phyloP scores from a whole-genome alignment of 192 early-diverging fungal species.

The Entomortierella lignicola region DNA sequence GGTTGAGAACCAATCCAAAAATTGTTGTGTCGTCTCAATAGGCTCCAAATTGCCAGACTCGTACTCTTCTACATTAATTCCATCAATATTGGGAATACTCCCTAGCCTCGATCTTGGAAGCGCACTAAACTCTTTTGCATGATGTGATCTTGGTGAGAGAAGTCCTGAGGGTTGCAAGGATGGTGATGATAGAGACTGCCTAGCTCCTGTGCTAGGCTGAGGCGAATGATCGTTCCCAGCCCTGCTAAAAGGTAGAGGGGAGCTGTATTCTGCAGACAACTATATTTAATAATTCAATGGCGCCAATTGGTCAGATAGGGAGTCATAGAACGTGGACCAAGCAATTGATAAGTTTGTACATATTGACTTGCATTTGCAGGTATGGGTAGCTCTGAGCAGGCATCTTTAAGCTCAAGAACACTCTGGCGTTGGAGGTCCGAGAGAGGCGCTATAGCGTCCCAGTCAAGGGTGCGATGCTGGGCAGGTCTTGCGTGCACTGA shows the following conservation, averaged over 20 bases:
- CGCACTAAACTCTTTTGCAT: conserved; percentile 25
- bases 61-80: conserved; percentile 21
- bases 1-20: conserved; percentile 92
- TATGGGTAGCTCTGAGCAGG: conserved; percentile 68
- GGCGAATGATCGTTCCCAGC: conserved; percentile 1
- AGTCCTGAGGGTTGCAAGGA: conserved; percentile 18
- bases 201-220: conserved; percentile 4
- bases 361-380: conserved; percentile 58
- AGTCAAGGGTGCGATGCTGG: conserved; percentile 58
- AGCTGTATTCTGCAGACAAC: conserved; percentile 27
- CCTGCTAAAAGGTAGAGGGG: conserved; percentile 19
- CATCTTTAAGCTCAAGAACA: conserved; percentile 68
- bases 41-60: conserved; percentile 61
- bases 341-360: not conserved
- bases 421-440: conserved; percentile 61
- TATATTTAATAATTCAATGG: not conserved
- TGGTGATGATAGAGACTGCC: conserved; percentile 29
- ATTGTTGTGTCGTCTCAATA: conserved; percentile 91
- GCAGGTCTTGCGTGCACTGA: conserved; percentile 5
- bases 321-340: not conserved
- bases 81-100: conserved; percentile 17
- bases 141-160: conserved; percentile 42
- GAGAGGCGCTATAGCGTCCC: conserved; percentile 67
- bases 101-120: conserved; percentile 32
- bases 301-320: not conserved